Conservation (phyloP, 257 asterid genomes). For the Forsythia viridissima region DNA sequence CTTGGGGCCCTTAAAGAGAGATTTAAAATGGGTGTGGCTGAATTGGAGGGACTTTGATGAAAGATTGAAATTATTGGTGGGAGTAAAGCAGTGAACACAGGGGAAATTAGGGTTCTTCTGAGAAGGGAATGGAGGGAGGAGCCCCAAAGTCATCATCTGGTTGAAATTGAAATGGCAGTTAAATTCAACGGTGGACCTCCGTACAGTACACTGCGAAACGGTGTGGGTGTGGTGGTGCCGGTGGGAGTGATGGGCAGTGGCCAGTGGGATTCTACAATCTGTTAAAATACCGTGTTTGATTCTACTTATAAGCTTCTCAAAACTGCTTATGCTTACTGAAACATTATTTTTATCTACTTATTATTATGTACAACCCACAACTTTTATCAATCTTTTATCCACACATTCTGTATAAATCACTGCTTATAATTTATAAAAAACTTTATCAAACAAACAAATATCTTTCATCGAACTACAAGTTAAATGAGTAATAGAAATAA, state of each 20-base stretch:
- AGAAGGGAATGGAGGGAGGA: conserved; percentile 39
- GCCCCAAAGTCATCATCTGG: conserved; percentile 43
- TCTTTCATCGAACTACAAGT: too few species aligned
- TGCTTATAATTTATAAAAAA: too few species aligned
- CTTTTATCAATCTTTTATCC: too few species aligned
- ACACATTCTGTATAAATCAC: too few species aligned
- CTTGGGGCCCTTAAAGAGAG: conserved; percentile 31
- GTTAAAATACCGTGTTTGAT: background rate
- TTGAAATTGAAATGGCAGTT: background rate
- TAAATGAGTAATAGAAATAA: too few species aligned
- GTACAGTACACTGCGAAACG: background rate
- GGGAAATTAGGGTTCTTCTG: conserved; percentile 44
- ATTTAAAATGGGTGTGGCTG: conserved; percentile 26
- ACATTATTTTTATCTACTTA: too few species aligned
- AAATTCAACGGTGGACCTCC: background rate
- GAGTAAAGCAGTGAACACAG: conserved; percentile 15
- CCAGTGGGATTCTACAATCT: background rate
- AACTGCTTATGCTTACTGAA: too few species aligned
- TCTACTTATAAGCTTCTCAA: background rate
- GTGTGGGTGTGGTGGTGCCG: background rate
- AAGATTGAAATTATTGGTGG: conserved; percentile 29
- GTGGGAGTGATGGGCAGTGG: background rate
- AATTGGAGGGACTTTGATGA: conserved; percentile 25
- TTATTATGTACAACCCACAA: too few species aligned
- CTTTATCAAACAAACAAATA: too few species aligned